These are phyloP conservation scores for Symbiotaphrina buchneri DNA, from an alignment of 495 filamentous ascomycete species.

Conservation along the genomic window DNA sequence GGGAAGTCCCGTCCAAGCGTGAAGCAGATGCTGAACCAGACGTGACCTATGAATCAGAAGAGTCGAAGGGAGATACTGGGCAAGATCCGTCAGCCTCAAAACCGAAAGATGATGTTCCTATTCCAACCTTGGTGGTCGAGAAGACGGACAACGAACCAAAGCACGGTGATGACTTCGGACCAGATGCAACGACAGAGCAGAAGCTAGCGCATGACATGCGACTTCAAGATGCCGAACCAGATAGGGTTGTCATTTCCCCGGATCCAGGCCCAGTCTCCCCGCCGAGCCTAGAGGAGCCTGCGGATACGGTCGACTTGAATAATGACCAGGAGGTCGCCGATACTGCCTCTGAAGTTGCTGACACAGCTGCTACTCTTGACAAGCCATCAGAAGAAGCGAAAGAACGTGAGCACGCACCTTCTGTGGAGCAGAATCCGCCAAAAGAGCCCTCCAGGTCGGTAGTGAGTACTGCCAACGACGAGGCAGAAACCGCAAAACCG, in stretches of 20 bases:
- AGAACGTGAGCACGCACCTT: too few species aligned
- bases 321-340: constrained; percentile 3
- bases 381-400: not conserved
- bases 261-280: not conserved
- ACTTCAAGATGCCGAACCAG: constrained; percentile 9
- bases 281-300: not conserved
- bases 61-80: not conserved
- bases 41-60: not conserved
- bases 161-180: constrained; percentile 10
- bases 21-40: constrained; percentile 8
- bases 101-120: not conserved
- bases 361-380: constrained; percentile 3
- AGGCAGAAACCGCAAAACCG: too few species aligned
- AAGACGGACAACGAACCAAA: constrained; percentile 8
- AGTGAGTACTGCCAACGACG: too few species aligned
- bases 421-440: too few species aligned
- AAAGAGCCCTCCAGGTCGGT: too few species aligned
- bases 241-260: constrained; percentile 6
- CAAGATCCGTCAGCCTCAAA: not conserved
- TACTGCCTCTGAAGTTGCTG: constrained; percentile 5
- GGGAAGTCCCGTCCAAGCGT: constrained; percentile 6
- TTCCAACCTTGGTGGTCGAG: constrained; percentile 9
- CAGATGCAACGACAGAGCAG: constrained; percentile 7
- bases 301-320: not conserved
- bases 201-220: constrained; percentile 9